Conservation (phyloP, 2,329 filamentous ascomycete species). For the Paecilomyces formosus region DNA sequence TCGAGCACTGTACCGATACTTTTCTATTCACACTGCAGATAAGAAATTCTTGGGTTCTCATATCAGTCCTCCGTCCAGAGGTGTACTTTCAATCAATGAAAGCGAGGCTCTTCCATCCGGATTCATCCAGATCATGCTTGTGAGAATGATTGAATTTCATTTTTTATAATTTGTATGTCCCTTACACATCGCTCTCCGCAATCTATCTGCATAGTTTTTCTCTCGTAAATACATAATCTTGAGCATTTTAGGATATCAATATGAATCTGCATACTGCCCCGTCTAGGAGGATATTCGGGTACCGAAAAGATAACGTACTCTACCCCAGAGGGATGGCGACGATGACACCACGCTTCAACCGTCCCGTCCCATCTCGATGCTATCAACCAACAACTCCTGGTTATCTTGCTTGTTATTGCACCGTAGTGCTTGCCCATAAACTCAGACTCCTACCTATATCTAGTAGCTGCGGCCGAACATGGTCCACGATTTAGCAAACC, state of each 20-base stretch:
- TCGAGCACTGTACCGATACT: background rate
- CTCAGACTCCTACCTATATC: background rate
- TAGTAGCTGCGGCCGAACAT: background rate
- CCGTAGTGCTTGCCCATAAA: background rate
- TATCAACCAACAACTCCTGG: background rate
- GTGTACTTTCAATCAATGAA: background rate
- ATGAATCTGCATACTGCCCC: background rate
- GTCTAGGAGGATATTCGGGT: background rate
- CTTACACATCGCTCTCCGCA: background rate
- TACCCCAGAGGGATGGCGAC: background rate
- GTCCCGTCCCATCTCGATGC: background rate
- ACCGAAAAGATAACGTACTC: background rate
- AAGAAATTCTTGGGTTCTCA: background rate
- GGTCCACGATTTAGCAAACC: background rate
- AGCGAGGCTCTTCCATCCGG: background rate
- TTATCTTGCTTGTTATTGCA: background rate
- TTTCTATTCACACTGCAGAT: background rate
- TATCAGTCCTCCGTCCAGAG: background rate
- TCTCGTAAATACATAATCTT: background rate
- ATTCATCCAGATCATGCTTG: background rate
- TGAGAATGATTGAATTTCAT: background rate
- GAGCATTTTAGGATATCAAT: background rate
- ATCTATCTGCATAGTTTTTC: background rate
- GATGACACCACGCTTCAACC: background rate
- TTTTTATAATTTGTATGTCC: background rate